Evolutionary conservation across 2,329 filamentous ascomycete genomes (phyloP).

Genomic region (Leptographium radiaticola): DNA sequence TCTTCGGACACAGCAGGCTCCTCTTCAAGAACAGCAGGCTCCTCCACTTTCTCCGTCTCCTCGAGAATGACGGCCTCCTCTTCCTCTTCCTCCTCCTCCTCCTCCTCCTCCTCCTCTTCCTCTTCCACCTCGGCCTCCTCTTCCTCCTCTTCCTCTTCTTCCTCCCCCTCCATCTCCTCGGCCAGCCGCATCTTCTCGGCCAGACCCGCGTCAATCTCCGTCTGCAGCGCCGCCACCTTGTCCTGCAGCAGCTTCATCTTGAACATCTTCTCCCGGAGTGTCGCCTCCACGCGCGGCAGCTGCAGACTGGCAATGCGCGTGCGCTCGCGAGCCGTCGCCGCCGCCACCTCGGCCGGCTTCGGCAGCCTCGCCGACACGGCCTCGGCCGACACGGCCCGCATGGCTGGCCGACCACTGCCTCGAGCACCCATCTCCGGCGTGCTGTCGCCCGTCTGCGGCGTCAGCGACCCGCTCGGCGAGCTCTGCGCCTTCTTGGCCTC

Average conservation of each 20-base stretch:
- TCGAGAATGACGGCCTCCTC: neutral
- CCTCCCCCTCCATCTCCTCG: constrained; percentile 16
- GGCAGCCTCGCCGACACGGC: constrained; percentile 15
- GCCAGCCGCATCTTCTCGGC: constrained; percentile 21
- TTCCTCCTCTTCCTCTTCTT: neutral
- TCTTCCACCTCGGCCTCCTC: neutral
- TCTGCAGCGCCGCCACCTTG: constrained; percentile 33
- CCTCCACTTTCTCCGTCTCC: neutral
- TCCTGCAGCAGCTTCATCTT: constrained; percentile 32
- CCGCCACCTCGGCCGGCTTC: constrained; percentile 9
- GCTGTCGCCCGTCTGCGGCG: constrained; percentile 13
- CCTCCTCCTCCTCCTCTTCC: neutral
- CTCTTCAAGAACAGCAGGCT: neutral
- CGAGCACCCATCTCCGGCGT: constrained; percentile 11
- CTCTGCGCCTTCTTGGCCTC: constrained; percentile 38
- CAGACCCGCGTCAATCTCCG: constrained; percentile 26
- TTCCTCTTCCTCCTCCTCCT: neutral
- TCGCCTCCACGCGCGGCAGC: constrained; percentile 24
- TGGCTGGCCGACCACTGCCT: no score
- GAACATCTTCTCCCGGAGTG: constrained; percentile 30
- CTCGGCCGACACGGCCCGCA: constrained; percentile 6
- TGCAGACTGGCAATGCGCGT: constrained; percentile 25
- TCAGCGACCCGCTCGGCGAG: constrained; percentile 15
- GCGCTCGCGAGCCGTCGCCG: constrained; percentile 7
- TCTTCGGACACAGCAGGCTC: no score